Percentiles rank a stretch among this genome's conserved stretches.
phyloP scores from a whole-genome alignment of 2,329 filamentous ascomycete genomes.

The Chaetomium olivaceum region DNA sequence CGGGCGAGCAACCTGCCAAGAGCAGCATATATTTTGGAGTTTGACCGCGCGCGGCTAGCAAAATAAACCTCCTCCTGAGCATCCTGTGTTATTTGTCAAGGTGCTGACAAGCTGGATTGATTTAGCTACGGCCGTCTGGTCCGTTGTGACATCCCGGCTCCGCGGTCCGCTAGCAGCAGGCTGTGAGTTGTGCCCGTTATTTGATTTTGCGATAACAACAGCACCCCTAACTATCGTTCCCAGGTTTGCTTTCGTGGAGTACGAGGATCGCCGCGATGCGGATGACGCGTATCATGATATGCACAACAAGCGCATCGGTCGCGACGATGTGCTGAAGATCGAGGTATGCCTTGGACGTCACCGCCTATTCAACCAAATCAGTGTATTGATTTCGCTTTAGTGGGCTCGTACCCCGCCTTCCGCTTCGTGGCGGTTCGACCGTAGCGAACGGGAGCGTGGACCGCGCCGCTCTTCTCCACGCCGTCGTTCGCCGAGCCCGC shows the following conservation, averaged over 20 bases:
- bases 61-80: constrained; percentile 34
- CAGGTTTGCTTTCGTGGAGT: constrained; percentile 97
- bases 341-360: constrained; percentile 65
- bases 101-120: constrained; percentile 46
- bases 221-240: constrained; percentile 18
- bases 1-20: constrained; percentile 42
- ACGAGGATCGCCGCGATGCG: constrained; percentile 95
- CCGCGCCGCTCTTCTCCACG: constrained; percentile 60
- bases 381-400: constrained; percentile 48
- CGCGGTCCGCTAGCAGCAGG: constrained; percentile 87
- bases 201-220: background rate
- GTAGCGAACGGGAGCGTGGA: constrained; percentile 49
- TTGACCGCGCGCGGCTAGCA: constrained; percentile 34
- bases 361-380: background rate
- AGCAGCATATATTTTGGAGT: constrained; percentile 34
- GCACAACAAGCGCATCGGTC: constrained; percentile 98
- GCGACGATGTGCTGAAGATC: constrained; percentile 95
- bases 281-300: constrained; percentile 99
- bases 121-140: constrained; percentile 93
- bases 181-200: constrained; percentile 68
- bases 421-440: constrained; percentile 94
- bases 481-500: constrained; percentile 72
- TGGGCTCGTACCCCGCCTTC: constrained; percentile 98
- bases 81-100: constrained; percentile 41
- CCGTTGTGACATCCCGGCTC: constrained; percentile 96